These are phyloP conservation scores for Neoboletus brunneissimus DNA, from an alignment of 768 basidiomycete genomes.

Conservation along the genomic window DNA sequence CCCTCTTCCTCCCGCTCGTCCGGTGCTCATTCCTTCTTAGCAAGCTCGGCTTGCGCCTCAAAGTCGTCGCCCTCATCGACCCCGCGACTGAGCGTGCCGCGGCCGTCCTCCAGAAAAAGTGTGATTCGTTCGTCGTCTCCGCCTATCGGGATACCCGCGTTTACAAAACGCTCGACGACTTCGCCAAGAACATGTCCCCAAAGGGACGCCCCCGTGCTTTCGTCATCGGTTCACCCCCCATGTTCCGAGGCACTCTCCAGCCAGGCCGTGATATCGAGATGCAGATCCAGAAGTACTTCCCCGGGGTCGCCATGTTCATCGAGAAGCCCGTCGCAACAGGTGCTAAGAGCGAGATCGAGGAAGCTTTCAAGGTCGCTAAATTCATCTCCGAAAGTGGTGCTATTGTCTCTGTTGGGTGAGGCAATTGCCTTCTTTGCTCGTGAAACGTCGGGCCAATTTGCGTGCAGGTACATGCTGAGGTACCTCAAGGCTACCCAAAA, in stretches of 20 bases:
- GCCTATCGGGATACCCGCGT: conserved; percentile 88
- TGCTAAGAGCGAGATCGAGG: conserved; percentile 59
- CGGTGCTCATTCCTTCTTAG: conserved; percentile 37
- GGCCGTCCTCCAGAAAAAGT: conserved; percentile 82
- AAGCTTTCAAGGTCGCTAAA: conserved; percentile 70
- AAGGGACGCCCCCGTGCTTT: conserved; percentile 74
- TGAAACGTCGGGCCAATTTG: not conserved
- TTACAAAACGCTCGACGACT: conserved; percentile 84
- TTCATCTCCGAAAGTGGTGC: conserved; percentile 65
- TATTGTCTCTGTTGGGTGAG: conserved; percentile 87
- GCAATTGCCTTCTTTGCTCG: conserved; percentile 2
- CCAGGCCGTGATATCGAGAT: conserved; percentile 83
- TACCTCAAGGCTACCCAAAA: conserved; percentile 92
- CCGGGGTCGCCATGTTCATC: conserved; percentile 83
- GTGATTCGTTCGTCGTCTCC: conserved; percentile 88
- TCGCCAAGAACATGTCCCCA: conserved; percentile 63
- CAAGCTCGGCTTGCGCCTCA: conserved; percentile 94
- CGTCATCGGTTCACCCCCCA: conserved; percentile 90
- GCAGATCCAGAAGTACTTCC: conserved; percentile 84
- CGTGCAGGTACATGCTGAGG: conserved; percentile 81
- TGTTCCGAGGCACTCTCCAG: conserved; percentile 79
- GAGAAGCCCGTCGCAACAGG: conserved; percentile 93
- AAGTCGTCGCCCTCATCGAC: conserved; percentile 93
- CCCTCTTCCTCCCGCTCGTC: not conserved
- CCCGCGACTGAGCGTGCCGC: conserved; percentile 81